Percentiles rank a stretch among this genome's conserved stretches.
phyloP scores from a whole-genome alignment of 1,284 basidiomycete species.

The Ceratobasidium papillatum region DNA sequence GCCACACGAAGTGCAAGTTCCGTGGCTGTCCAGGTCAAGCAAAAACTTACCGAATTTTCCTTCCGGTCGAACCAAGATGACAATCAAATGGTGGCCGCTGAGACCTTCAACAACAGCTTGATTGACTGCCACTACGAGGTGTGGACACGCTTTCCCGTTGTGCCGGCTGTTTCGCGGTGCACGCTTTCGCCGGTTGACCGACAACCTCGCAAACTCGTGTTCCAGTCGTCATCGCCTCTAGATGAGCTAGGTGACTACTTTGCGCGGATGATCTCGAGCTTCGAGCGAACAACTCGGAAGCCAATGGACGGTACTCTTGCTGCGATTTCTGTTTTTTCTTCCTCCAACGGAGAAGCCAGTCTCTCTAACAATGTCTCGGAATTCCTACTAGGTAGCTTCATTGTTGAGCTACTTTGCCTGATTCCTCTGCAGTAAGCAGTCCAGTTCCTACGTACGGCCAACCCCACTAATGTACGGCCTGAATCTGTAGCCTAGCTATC shows the following conservation, averaged over 20 bases:
- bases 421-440: constrained; percentile 41
- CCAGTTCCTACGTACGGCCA: not conserved
- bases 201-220: constrained; percentile 52
- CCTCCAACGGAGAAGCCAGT: not conserved
- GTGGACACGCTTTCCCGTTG: constrained; percentile 69
- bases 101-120: constrained; percentile 59
- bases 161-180: constrained; percentile 57
- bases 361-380: not conserved
- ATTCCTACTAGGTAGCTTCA: constrained; percentile 40
- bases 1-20: constrained; percentile 53
- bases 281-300: constrained; percentile 62
- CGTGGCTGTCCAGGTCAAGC: constrained; percentile 60
- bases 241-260: constrained; percentile 57
- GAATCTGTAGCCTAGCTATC: constrained; percentile 55
- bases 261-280: constrained; percentile 56
- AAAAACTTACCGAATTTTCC: constrained; percentile 63
- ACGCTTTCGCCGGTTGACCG: constrained; percentile 55
- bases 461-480: not conserved
- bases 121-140: constrained; percentile 67
- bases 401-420: constrained; percentile 42
- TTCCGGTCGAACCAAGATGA: constrained; percentile 51
- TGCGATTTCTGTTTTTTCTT: constrained; percentile 49
- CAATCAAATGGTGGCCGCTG: not conserved
- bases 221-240: constrained; percentile 56
- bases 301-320: constrained; percentile 59